These are phyloP conservation scores for Pythium brachiatum DNA, from an alignment of 352 stramenopile species.

Conservation along the genomic window DNA sequence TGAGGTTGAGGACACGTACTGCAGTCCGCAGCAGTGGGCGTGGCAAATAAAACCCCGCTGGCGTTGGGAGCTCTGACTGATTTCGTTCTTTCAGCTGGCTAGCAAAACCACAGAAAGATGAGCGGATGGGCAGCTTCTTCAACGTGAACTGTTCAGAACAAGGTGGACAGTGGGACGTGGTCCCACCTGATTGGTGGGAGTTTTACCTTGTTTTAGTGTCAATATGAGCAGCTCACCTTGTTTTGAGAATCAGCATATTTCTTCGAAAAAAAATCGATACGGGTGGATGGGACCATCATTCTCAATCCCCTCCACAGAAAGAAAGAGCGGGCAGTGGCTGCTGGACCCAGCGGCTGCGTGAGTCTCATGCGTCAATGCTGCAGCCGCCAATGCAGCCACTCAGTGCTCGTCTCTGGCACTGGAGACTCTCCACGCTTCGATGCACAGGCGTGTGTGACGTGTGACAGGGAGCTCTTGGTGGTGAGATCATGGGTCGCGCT, in stretches of 20 bases:
- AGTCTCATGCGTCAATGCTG: too few species aligned
- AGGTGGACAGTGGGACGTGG: too few species aligned
- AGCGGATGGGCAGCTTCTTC: conserved; percentile 8
- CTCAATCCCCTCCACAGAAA: too few species aligned
- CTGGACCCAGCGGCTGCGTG: not conserved
- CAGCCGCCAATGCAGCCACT: too few species aligned
- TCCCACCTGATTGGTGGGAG: not conserved
- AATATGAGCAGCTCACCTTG: conserved; percentile 5
- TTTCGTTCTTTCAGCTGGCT: conserved; percentile 9
- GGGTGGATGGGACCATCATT: conserved; percentile 5
- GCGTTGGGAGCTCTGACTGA: not conserved
- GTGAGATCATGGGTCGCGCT: too few species aligned
- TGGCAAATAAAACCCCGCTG: not conserved
- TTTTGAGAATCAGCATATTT: not conserved
- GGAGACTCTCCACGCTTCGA: too few species aligned
- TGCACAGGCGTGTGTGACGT: too few species aligned
- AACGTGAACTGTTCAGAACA: conserved; percentile 7
- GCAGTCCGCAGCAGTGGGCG: too few species aligned
- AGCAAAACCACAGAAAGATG: not conserved
- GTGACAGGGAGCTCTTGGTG: too few species aligned
- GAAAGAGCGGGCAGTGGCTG: not conserved
- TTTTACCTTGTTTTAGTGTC: not conserved
- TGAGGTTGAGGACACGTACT: too few species aligned
- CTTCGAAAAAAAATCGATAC: conserved; percentile 13
- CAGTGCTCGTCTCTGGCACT: too few species aligned